Base-by-base conservation (phyloP, 495 filamentous ascomycete species). In the Aspergillus baeticus region DNA sequence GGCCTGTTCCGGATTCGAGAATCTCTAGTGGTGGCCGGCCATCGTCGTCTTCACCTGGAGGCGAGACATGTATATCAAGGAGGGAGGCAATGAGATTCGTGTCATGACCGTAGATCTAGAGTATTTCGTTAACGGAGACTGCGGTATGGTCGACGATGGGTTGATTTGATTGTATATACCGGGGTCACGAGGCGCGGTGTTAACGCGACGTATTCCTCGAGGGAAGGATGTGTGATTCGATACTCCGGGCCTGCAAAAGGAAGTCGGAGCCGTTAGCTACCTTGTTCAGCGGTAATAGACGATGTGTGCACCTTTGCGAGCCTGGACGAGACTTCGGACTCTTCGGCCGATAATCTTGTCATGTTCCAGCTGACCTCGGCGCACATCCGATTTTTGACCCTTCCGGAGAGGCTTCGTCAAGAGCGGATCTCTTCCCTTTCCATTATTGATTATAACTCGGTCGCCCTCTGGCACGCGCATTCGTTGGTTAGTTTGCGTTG, bases 1-100 rank as follows among this genome's bases (percentile, higher is more conserved):
- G 86, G 3, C 89, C 89, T 1, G 89, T 92, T 6, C 90, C 89
- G 35, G 88, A 88, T 69, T 93, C 89, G 33, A 93, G 83, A 35
- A 92, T 87, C 62, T 92, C 87, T 0, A 90, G 56, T 15, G 55
- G 62, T 35, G 51, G 62, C 31, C 59, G 55, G 38, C 60, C 49
- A 7, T 51, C 26, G 20, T 73, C 59, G 13, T 60, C 66, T 18
- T 61, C 61, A 15, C 70, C 59, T 11, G 77, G 69, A 17, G 75
- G 63, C 14, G 73, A 60, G 42, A 81, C 76, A 60, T 92, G 84
- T 41, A 93, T 78, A 61, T 92, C 89, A 29, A 93, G 80, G 20
- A 92, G 76, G 14, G 82, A 84, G 33, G 87, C 84, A 38, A 93
- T 91, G 17, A 87, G 60, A 58, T 81, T 83, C 34, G 86, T 87